Evolutionary conservation across 2,329 filamentous ascomycete species (phyloP), one percentile per base, ranked within the genome.

Genomic region (Microsporum ferrugineum): DNA sequence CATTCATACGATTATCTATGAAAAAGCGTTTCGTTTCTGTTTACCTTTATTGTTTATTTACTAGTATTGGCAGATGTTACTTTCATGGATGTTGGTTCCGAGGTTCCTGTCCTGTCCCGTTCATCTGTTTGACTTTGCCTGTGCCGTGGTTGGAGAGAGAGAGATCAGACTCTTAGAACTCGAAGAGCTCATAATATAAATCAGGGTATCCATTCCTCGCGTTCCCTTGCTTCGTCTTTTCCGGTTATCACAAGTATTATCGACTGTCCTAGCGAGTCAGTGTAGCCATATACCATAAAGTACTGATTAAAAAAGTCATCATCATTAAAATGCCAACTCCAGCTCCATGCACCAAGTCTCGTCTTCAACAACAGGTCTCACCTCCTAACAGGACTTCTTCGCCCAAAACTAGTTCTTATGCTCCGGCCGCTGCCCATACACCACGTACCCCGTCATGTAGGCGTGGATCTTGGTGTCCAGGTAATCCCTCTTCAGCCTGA

Each of bases 361-460:
- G 39, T 43, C 14, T n/a, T 14, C 2, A n/a, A 5, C 39, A 23
- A 23, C 17, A 23, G 17, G 17, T 23, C 17, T 23, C 17, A 23
- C 17, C 1, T 23, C 17, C 17, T 23, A 23, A 23, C 17, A 23
- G 17, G 17, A 23, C 17, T 23, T 23, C 17, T 23, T 23, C 39
- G 14, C 5, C 10, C 14, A 7, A 6, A 47, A 0, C 27, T 23
- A 43, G 38, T 34, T 36, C 31, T 38, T 39, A 51, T 51, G 31
- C 43, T 51, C 39, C 36, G 60, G 60, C 38, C 47, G 57, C 39
- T 62, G 63, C 23, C 55, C 63, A 51, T 62, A 64, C 8, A 64
- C 34, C 34, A 62, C 61, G 41, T 60, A 62, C 57, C 43, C 38
- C 6, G 45, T 36, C 31, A 60, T 51, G 23, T 56, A 57, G 5